Conservation (phyloP, 1,284 basidiomycete species). For the Ganoderma lucidum region DNA sequence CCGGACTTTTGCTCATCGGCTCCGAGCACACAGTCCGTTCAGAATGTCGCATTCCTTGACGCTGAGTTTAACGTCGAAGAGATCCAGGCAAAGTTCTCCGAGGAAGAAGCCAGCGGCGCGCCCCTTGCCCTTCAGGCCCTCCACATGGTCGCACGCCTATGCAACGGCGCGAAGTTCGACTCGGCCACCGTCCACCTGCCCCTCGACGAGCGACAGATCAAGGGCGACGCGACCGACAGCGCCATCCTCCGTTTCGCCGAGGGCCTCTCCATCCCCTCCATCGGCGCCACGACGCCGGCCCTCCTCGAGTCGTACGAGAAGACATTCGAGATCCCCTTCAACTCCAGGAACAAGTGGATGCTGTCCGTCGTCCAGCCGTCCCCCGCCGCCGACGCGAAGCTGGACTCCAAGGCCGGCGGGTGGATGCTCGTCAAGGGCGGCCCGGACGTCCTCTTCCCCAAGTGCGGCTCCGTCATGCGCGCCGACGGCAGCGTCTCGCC, state of each 20-base stretch:
- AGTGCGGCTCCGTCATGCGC: slow-evolving; percentile 51
- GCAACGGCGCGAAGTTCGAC: slow-evolving; percentile 70
- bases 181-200: slow-evolving; percentile 46
- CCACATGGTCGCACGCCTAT: slow-evolving; percentile 59
- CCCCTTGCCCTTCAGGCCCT: slow-evolving; percentile 41
- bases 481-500: slow-evolving; percentile 46
- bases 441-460: slow-evolving; percentile 63
- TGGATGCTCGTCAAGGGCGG: slow-evolving; percentile 64
- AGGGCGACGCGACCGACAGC: slow-evolving; percentile 72
- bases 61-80: slow-evolving; percentile 39
- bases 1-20: neutral
- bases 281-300: slow-evolving; percentile 33
- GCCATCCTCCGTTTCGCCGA: slow-evolving; percentile 70
- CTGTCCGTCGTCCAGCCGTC: slow-evolving; percentile 47
- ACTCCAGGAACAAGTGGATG: slow-evolving; percentile 76
- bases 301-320: slow-evolving; percentile 42
- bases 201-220: slow-evolving; percentile 53
- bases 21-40: slow-evolving; percentile 47
- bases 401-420: slow-evolving; percentile 24
- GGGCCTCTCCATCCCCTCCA: slow-evolving; percentile 41
- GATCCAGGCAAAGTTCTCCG: slow-evolving; percentile 39
- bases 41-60: slow-evolving; percentile 53
- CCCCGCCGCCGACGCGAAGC: slow-evolving; percentile 13
- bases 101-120: slow-evolving; percentile 25
- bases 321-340: slow-evolving; percentile 62